Evolutionary conservation across 2,329 filamentous ascomycete species (phyloP), one percentile per base, ranked within the genome.

Genomic region (Stachybotrys chlorohalonatus): DNA sequence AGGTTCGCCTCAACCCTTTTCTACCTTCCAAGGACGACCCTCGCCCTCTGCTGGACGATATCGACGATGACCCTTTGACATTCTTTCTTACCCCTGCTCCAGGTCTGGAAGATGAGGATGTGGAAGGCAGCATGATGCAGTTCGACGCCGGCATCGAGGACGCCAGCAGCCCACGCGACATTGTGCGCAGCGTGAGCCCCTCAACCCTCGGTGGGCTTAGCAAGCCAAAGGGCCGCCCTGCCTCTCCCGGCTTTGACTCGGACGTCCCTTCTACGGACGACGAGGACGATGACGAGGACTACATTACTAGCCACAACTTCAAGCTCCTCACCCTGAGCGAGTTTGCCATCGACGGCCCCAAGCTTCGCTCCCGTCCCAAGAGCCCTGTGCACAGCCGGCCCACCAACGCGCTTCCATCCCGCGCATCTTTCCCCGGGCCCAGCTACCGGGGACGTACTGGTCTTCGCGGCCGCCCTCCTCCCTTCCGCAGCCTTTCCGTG

Each of bases 101-200:
- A 1, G 68, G 69, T 11, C 62, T 72, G 11, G 72, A 76, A 17
- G 70, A 73, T 24, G 65, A 70, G 11, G 70, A 75, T 32, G 64
- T 73, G 31, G 73, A 73, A 47, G 65, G 71, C 49, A 70, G 70
- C 58, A 73, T 77, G 64, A 70, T 78, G 68, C 77, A 80, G 59
- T 77, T 81, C 60, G 79, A 83, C 62, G 80, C 80, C 45, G 79
- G 80, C 54, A 83, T 83, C 63, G 79, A 82, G 62, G 74, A 79
- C 59, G 64, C 70, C 53, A 74, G 68, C 56, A 70, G 71, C 5
- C 75, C 76, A 3, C 64, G 68, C 31, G 72, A 75, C 15, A 71
- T 76, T 47, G 69, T 82, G 53, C 75, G 80, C 57, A 82, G 76
- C 59, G 74, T 83, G 56, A 82, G 79, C 62, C 80, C 80, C 2